Conservation (phyloP, 495 filamentous ascomycete species). For the Lepidopterella palustris region DNA sequence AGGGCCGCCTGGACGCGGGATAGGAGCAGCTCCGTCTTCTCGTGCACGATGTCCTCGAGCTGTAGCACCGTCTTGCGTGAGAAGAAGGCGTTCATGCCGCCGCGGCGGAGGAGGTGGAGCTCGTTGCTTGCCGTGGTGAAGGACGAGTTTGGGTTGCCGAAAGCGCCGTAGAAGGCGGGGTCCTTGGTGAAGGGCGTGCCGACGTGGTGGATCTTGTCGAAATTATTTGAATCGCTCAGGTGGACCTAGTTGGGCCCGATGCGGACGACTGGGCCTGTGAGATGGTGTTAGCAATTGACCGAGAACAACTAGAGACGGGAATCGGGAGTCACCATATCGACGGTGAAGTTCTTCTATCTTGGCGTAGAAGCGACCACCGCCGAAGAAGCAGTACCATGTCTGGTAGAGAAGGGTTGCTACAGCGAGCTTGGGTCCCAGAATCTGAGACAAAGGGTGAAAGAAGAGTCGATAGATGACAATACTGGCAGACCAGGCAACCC, state of each 20-base stretch:
- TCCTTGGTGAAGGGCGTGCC: background rate
- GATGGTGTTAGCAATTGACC: no score
- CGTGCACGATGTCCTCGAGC: background rate
- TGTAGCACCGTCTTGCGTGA: background rate
- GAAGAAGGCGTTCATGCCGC: background rate
- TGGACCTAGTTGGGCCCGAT: background rate
- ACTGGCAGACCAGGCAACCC: background rate
- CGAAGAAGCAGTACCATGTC: background rate
- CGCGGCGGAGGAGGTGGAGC: background rate
- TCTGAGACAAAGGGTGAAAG: background rate
- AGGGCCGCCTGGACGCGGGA: background rate
- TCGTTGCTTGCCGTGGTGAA: background rate
- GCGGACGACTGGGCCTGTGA: background rate
- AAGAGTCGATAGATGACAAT: background rate
- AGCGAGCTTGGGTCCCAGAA: background rate
- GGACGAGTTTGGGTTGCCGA: background rate
- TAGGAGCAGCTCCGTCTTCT: background rate
- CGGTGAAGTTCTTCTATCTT: background rate
- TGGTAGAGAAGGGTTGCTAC: background rate
- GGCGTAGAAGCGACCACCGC: background rate
- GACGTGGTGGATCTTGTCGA: background rate
- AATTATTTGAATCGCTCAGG: background rate
- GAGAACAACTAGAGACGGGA: no score
- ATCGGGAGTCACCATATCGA: no score
- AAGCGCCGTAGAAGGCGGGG: background rate